Evolutionary conservation across 352 stramenopile species (phyloP), one percentile per base, ranked within the genome.

Genomic region (Phytophthora colocasiae): DNA sequence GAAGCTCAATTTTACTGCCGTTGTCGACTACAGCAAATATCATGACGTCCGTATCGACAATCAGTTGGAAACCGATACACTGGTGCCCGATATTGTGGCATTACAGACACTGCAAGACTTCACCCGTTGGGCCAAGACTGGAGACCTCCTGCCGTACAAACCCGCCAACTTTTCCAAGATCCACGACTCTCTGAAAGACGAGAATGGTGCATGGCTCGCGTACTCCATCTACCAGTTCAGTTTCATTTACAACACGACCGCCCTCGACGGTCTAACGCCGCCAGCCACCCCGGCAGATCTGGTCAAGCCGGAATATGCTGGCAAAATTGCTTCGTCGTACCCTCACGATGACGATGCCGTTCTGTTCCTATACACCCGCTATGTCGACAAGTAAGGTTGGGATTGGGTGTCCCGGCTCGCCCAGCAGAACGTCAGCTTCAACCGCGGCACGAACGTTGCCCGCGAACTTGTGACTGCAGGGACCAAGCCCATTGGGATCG

Each of bases 1-100:
- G 31, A 36, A 36, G 31, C 9, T 36, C 7, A 36, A 36, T 36
- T 14, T 36, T 36, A 36, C 31, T 12, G 31, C 31, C 7, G 31
- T 36, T 11, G 65, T 83, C 15, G 80, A 85, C 69, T 83, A 89
- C 73, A 75, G 61, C 73, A 85, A 84, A 55, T 83, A 75, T 60
- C 71, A 87, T 59, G 63, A 84, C 40, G 85, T 78, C 31, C 85
- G 79, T 14, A 73, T 86, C n/a, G 73, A 93, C 71, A 83, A 92
- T 54, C 68, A 85, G 41, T 53, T 88, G 57, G 79, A 84, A 58
- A 80, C 66, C 15, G 59, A 78, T 48, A 58, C 51, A 3, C 53
- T 86, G 12, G 80, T 83, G 6, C 71, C 72, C 3, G 76, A 82
- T 44, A 62, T 82, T 6, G 49, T 78, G 14, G 69, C 76, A 6